Evolutionary conservation across 306 rosid species (phyloP).

Genomic region (Citrullus mucosospermus): DNA sequence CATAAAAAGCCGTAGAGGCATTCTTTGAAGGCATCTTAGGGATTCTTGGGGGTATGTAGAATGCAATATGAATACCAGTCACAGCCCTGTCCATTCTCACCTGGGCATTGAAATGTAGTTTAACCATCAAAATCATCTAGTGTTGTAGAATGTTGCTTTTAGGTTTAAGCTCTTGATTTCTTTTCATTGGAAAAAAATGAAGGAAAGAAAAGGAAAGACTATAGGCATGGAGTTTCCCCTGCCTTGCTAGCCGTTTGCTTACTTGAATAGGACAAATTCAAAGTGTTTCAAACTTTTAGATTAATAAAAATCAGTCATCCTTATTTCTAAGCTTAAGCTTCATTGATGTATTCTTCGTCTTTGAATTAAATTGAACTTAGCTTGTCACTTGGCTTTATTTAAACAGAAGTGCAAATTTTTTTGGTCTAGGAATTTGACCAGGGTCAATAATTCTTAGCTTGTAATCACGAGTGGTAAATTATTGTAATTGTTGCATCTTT

Average conservation of each 20-base stretch:
- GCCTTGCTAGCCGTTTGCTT: neutral
- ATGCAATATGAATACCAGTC: neutral
- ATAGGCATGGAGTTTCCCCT: neutral
- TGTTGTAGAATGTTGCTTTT: neutral
- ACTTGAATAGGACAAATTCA: neutral
- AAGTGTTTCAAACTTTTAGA: neutral
- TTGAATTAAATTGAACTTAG: neutral
- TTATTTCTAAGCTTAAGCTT: neutral
- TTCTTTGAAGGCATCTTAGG: neutral
- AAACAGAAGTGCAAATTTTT: neutral
- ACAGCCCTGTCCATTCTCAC: neutral
- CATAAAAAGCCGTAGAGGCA: neutral
- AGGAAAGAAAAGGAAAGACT: neutral
- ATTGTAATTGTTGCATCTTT: constrained; percentile 6
- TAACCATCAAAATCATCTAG: neutral
- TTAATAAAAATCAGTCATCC: neutral
- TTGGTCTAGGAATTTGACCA: neutral
- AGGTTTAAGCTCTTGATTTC: neutral
- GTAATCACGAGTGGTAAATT: neutral
- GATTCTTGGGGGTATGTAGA: neutral
- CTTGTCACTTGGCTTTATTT: neutral
- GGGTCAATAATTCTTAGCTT: neutral
- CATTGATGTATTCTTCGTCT: neutral
- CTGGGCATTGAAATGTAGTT: neutral
- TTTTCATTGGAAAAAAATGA: neutral